Percentiles rank a stretch among this genome's conserved stretches.
Evolutionary conservation across 192 early-diverging fungal species (phyloP).

Genomic region (Oehlia diaphana): DNA sequence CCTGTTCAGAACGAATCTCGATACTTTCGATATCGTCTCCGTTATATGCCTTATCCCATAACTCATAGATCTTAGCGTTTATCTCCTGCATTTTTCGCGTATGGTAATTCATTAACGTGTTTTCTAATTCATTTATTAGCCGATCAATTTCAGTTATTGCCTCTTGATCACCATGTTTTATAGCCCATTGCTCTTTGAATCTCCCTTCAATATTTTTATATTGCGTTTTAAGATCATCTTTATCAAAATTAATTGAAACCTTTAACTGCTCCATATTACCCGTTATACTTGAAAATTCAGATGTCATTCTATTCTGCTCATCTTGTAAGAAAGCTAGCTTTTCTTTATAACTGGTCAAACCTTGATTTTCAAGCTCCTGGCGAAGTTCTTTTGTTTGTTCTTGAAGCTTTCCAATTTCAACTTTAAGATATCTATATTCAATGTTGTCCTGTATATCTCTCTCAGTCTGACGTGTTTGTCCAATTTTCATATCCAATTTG

Average conservation of each 20-base stretch:
- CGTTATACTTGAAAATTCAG: constrained; percentile 45
- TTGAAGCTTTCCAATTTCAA: constrained; percentile 42
- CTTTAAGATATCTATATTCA: constrained; percentile 36
- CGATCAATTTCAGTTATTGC: constrained; percentile 80
- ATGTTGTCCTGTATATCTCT: constrained; percentile 52
- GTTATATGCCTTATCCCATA: constrained; percentile 96
- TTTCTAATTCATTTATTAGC: constrained; percentile 82
- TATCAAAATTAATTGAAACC: constrained; percentile 60
- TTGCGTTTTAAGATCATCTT: constrained; percentile 66
- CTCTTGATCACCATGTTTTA: constrained; percentile 73
- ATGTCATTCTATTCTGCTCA: constrained; percentile 36
- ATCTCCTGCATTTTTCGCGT: constrained; percentile 95
- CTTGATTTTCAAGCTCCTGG: background rate
- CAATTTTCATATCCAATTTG: constrained; percentile 35
- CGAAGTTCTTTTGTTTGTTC: constrained; percentile 30
- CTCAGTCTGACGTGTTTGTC: constrained; percentile 38
- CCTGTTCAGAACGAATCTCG: constrained; percentile 89
- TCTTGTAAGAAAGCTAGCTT: constrained; percentile 37
- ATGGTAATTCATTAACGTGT: constrained; percentile 90
- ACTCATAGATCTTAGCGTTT: constrained; percentile 93
- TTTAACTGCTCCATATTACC: constrained; percentile 86
- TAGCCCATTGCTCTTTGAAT: constrained; percentile 67
- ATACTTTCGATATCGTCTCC: constrained; percentile 97
- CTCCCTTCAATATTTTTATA: constrained; percentile 76
- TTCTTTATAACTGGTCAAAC: constrained; percentile 17